Evolutionary conservation across 352 stramenopile genomes (phyloP), one percentile per base, ranked within the genome.

Genomic region (Achlya hypogyna): DNA sequence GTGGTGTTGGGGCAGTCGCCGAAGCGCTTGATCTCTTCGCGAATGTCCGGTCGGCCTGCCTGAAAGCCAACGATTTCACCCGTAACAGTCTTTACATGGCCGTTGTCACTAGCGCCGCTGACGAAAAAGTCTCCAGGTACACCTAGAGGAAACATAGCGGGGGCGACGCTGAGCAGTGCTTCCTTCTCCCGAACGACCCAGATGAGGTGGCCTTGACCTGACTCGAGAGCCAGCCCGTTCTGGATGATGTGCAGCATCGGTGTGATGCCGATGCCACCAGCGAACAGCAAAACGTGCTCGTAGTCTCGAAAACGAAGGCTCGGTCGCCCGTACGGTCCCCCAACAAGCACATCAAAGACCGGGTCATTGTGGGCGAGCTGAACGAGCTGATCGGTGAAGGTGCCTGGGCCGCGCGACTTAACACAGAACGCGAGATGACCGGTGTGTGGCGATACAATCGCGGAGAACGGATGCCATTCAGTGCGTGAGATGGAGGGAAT

Each of bases 391-490:
- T 77, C 74, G 67, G 86, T 81, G 25, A 63, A 63, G 20, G 9
- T 20, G 22, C 32, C 32, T 6, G 54, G 31, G 22, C 8, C 4
- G 4, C 18, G 29, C 5, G 75, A 75, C 42, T 79, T 87, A 22
- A 89, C 72, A 53, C 75, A 86, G 42, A 93, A 93, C 22, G 79
- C 82, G 47, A 93, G 76, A 29, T 82, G 89, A 43, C 89, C 78
- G 45, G 79, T 78, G n/a, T 88, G 74, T 0, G 79, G 72, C 1
- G 78, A 87, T 53, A 89, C 81, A 31, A 93, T 80, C 0, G 82
- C 81, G 5, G 82, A 89, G 73, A 93, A 93, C 53, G 82, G 84
- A 49, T 93, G 84, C 82, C 84, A 93, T 66, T 93, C 68, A 5
- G 78, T 74, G 8, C 51, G 58, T 49, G 81, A 90, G 35, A 91